These are phyloP conservation scores for Ustilago curta DNA, from an alignment of 1,284 basidiomycete species.

Conservation along the genomic window DNA sequence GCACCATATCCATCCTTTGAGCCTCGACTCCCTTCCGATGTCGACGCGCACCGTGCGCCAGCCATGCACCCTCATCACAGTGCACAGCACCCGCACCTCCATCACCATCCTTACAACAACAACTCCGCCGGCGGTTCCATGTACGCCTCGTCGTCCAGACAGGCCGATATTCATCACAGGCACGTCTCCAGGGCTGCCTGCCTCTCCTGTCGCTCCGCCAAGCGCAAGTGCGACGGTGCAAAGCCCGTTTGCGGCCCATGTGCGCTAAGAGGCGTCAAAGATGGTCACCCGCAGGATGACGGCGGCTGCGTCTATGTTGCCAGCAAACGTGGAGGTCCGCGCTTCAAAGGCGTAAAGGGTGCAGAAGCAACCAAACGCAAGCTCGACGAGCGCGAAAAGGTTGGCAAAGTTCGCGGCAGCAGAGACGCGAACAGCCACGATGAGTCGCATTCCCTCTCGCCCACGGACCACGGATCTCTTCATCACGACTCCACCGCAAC, in stretches of 20 bases:
- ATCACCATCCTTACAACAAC: conserved; percentile 28
- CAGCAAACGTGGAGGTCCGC: conserved; percentile 59
- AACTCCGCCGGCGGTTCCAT: conserved; percentile 10
- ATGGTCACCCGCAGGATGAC: conserved; percentile 37
- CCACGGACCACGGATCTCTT: conserved; percentile 23
- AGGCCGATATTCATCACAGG: conserved; percentile 40
- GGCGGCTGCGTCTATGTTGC: conserved; percentile 59
- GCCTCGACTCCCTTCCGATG: conserved; percentile 18
- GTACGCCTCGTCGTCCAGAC: conserved; percentile 28
- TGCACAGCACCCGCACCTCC: conserved; percentile 27
- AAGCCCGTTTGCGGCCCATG: conserved; percentile 60
- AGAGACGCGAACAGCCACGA: conserved; percentile 27
- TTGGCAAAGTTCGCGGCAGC: conserved; percentile 26
- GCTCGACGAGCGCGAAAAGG: conserved; percentile 49
- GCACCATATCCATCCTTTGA: conserved; percentile 32
- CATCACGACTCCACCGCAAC: conserved; percentile 16
- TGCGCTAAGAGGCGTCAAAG: conserved; percentile 51
- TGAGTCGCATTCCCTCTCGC: conserved; percentile 36
- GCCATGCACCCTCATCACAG: conserved; percentile 23
- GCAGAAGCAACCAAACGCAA: conserved; percentile 53
- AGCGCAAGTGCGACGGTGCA: conserved; percentile 60
- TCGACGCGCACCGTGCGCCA: conserved; percentile 21
- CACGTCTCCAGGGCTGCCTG: conserved; percentile 58
- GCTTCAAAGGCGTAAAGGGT: conserved; percentile 61
- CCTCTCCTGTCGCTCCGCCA: conserved; percentile 58